Evolutionary conservation across 2,329 filamentous ascomycete genomes (phyloP).

Genomic region (Onygena corvina): DNA sequence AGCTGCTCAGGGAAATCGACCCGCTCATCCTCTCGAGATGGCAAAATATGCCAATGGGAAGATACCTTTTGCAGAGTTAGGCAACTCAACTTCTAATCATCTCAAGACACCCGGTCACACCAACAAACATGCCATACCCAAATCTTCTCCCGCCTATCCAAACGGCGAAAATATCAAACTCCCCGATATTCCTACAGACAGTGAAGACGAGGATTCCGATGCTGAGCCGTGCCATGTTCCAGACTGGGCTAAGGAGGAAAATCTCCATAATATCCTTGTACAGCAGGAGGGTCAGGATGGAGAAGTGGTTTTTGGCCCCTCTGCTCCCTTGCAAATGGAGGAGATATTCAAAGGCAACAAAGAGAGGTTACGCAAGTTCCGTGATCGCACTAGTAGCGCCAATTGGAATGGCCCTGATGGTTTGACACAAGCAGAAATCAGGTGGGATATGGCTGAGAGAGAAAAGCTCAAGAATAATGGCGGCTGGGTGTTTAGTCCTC

Average conservation of each 20-base stretch:
- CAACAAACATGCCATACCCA: constrained; percentile 38
- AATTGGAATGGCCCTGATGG: constrained; percentile 78
- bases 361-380: constrained; percentile 74
- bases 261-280: constrained; percentile 61
- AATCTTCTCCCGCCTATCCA: constrained; percentile 71
- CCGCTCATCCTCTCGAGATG: constrained; percentile 64
- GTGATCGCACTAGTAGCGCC: constrained; percentile 81
- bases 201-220: constrained; percentile 69
- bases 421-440: constrained; percentile 77
- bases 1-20: constrained; percentile 49
- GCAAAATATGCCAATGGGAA: constrained; percentile 77
- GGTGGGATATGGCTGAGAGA: constrained; percentile 64
- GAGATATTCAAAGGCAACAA: constrained; percentile 89
- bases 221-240: constrained; percentile 52
- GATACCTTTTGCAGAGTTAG: constrained; percentile 72
- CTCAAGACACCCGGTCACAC: background rate
- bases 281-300: constrained; percentile 62
- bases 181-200: constrained; percentile 90
- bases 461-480: constrained; percentile 71
- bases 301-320: constrained; percentile 86
- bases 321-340: constrained; percentile 82
- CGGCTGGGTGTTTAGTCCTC: constrained; percentile 56
- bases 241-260: constrained; percentile 79
- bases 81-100: constrained; percentile 34
- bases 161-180: constrained; percentile 85